Percentiles rank a stretch among this genome's conserved stretches.
Evolutionary conservation across 2,329 filamentous ascomycete genomes (phyloP).

Genomic region (Cadophora luteo-olivacea): DNA sequence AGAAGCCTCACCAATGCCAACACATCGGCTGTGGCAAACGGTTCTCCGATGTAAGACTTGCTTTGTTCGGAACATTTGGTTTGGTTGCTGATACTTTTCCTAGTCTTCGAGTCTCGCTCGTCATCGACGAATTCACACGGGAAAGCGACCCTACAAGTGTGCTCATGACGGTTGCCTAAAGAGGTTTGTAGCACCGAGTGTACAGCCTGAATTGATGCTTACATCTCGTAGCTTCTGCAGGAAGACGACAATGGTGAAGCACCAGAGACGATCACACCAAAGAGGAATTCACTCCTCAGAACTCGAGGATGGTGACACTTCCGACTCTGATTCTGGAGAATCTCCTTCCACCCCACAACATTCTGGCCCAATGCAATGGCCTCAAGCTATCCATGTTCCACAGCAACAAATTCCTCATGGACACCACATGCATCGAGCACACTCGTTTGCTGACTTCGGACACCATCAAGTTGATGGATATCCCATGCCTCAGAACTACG

Average conservation of each 20-base stretch:
- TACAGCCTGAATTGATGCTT: slow-evolving; percentile 29
- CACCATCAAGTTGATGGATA: slow-evolving; percentile 51
- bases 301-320: slow-evolving; percentile 46
- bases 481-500: slow-evolving; percentile 44
- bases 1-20: slow-evolving; percentile 74
- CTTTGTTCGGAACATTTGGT: neutral
- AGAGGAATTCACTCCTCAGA: slow-evolving; percentile 62
- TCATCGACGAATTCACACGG: slow-evolving; percentile 75
- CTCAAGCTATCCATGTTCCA: slow-evolving; percentile 50
- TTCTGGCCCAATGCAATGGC: slow-evolving; percentile 57
- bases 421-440: slow-evolving; percentile 53
- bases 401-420: slow-evolving; percentile 45
- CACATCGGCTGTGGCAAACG: slow-evolving; percentile 70
- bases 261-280: slow-evolving; percentile 67
- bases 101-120: slow-evolving; percentile 47
- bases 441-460: slow-evolving; percentile 61
- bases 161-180: slow-evolving; percentile 50
- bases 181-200: slow-evolving; percentile 39
- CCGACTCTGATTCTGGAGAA: slow-evolving; percentile 53
- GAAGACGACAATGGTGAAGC: slow-evolving; percentile 75
- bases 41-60: slow-evolving; percentile 64
- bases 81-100: slow-evolving; percentile 27
- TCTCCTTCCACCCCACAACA: slow-evolving; percentile 65
- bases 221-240: slow-evolving; percentile 65
- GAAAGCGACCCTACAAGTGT: slow-evolving; percentile 72